A percentile compares a stretch with the other conserved stretches of the same genome.
phyloP scores from a whole-genome alignment of 805 yeast genomes.

The Teunomyces tritomae region DNA sequence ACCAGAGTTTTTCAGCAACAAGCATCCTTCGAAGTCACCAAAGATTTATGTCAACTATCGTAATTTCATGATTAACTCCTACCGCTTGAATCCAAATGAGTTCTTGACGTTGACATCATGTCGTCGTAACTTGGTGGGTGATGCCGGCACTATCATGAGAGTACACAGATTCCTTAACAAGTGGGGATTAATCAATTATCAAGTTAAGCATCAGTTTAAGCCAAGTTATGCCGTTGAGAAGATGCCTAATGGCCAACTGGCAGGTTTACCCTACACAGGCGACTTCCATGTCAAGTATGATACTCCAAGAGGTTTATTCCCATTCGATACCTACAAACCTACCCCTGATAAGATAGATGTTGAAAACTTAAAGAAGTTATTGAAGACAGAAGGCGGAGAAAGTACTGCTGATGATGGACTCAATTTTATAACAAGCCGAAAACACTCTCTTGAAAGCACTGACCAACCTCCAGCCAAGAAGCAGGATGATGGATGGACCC shows the following conservation, averaged over 20 bases:
- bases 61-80: slow-evolving; percentile 85
- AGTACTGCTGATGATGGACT: not conserved
- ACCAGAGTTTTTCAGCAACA: slow-evolving; percentile 81
- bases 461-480: slow-evolving; percentile 22
- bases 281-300: slow-evolving; percentile 76
- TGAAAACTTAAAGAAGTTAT: slow-evolving; percentile 29
- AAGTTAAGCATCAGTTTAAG: slow-evolving; percentile 74
- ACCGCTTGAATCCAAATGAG: slow-evolving; percentile 85
- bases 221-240: slow-evolving; percentile 61
- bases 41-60: slow-evolving; percentile 77
- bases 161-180: slow-evolving; percentile 79
- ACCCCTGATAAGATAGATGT: slow-evolving; percentile 51
- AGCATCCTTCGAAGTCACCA: slow-evolving; percentile 76
- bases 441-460: not conserved
- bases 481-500: slow-evolving; percentile 56
- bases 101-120: slow-evolving; percentile 87
- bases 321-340: slow-evolving; percentile 79
- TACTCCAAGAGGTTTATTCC: slow-evolving; percentile 89
- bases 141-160: slow-evolving; percentile 83
- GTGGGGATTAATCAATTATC: slow-evolving; percentile 94
- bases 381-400: slow-evolving; percentile 13
- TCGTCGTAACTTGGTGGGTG: slow-evolving; percentile 87
- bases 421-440: slow-evolving; percentile 1
- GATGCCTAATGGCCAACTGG: slow-evolving; percentile 39
- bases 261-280: slow-evolving; percentile 68